Base-by-base conservation (phyloP, 139 green algal genomes). In the Klebsormidium nitens region DNA sequence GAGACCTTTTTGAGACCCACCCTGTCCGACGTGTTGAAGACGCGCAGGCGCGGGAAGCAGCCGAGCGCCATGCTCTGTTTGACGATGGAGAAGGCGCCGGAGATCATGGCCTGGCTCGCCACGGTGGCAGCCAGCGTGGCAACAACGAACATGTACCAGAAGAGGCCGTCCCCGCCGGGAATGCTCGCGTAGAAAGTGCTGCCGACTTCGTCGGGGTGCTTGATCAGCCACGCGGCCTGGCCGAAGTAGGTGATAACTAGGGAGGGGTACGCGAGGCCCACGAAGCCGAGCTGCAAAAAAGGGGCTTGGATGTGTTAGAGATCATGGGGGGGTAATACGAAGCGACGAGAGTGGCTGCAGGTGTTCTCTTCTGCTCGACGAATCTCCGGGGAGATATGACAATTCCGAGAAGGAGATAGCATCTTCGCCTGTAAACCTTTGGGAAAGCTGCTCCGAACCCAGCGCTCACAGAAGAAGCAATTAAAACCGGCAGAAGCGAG, bases 161-260 rank as follows among this genome's bases (percentile, higher is more conserved):
- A 71, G 4, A 64, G 19, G 29, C 14, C 31, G 5, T 36, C 65
- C 39, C 37, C 5, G 37, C 63, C 17, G 26, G 63, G 63, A 23
- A 71, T 32, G 5, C 35, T 36, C 6, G 31, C 32, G n/a, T 66
- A 71, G 63, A 68, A 71, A 8, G 42, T 35, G 6, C 36, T 32
- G 6, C 31, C 26, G 4, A 71, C 63, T 35, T 71, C 29, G 31
- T 71, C 63, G 4, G 63, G 63, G 32, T 66, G 63, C 47, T 71
- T 8, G 26, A 35, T 26, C 29, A 71, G 63, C 65, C 36, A 71
- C 8, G 63, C 63, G 5, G 63, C 48, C 8, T 71, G 63, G 5
- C 63, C 63, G 4, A 71, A 35, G 50, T 71, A 91, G 0, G 83
- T 82, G 11, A 89, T 17, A 0, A 84, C 37, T 17, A 90, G 75